Evolutionary conservation across 345 rosid genomes (phyloP).

Genomic region (Cochlearia excelsa): DNA sequence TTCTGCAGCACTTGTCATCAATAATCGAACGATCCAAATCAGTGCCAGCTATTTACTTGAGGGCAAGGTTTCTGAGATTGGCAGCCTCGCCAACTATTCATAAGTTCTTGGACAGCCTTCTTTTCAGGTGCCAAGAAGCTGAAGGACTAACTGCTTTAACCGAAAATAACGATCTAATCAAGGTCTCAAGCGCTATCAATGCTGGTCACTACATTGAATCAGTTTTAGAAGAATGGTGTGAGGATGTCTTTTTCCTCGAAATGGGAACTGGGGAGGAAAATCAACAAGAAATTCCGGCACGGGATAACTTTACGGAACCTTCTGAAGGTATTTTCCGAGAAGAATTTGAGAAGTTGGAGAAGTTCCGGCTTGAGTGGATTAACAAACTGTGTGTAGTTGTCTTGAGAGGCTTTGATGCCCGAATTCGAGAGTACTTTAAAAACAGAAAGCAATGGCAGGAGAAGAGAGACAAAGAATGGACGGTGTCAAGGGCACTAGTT

Average conservation of each 20-base stretch:
- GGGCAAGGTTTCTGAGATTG: constrained; percentile 72
- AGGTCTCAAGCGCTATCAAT: constrained; percentile 69
- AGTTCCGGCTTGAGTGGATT: constrained; percentile 73
- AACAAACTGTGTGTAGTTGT: constrained; percentile 69
- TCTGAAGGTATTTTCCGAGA: constrained; percentile 53
- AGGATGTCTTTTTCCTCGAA: constrained; percentile 83
- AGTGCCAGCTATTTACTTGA: constrained; percentile 51
- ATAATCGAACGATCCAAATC: constrained; percentile 66
- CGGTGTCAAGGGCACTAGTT: constrained; percentile 58
- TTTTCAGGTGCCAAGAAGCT: constrained; percentile 85
- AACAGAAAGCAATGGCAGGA: constrained; percentile 86
- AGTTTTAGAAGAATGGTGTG: constrained; percentile 76
- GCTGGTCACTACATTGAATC: constrained; percentile 65
- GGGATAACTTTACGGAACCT: constrained; percentile 27
- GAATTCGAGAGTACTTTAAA: constrained; percentile 69
- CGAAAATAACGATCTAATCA: constrained; percentile 69
- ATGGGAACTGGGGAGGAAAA: constrained; percentile 48
- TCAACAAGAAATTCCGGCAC: constrained; percentile 35
- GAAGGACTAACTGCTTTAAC: constrained; percentile 91
- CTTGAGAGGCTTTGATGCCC: constrained; percentile 79
- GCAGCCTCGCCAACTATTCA: constrained; percentile 60
- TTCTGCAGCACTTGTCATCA: constrained; percentile 54
- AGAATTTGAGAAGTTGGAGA: constrained; percentile 57
- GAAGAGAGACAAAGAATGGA: constrained; percentile 64
- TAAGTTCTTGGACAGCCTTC: constrained; percentile 60